These are phyloP conservation scores for Cytidiella melzeri DNA, from an alignment of 768 basidiomycete genomes.

Conservation along the genomic window DNA sequence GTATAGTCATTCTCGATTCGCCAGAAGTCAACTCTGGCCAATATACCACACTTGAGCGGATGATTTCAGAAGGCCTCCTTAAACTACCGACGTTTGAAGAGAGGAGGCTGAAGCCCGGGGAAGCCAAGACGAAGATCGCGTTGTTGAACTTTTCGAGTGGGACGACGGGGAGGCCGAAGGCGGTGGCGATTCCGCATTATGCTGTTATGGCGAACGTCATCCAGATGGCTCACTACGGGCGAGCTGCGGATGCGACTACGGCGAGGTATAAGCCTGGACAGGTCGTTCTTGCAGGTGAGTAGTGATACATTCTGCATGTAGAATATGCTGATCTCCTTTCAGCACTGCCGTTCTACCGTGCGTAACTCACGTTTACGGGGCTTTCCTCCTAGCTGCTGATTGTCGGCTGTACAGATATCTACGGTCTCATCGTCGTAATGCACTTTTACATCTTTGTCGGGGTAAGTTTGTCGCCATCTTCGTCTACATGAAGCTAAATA, in stretches of 20 bases:
- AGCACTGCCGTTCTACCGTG: conserved; percentile 28
- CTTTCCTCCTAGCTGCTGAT: background rate
- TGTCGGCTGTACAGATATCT: conserved; percentile 39
- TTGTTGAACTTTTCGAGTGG: conserved; percentile 72
- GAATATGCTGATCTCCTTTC: background rate
- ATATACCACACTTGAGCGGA: conserved; percentile 35
- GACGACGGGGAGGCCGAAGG: conserved; percentile 70
- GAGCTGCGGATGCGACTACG: conserved; percentile 28
- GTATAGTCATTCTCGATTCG: conserved; percentile 21
- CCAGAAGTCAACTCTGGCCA: conserved; percentile 8
- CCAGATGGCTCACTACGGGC: conserved; percentile 19
- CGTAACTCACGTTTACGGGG: conserved; percentile 6
- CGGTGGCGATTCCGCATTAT: conserved; percentile 36
- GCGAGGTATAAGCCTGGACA: conserved; percentile 46
- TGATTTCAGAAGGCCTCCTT: conserved; percentile 45
- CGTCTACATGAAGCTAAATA: background rate
- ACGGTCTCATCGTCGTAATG: conserved; percentile 24
- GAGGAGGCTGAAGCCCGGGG: conserved; percentile 44
- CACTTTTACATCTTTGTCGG: conserved; percentile 25
- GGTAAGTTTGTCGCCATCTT: conserved; percentile 12
- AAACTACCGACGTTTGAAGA: conserved; percentile 40
- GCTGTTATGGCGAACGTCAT: conserved; percentile 29
- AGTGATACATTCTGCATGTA: background rate
- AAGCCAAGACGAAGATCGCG: conserved; percentile 64
- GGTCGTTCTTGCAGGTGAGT: conserved; percentile 45